Evolutionary conservation across 306 rosid genomes (phyloP), one percentile per base, ranked within the genome.

Genomic region (Corylus americana): DNA sequence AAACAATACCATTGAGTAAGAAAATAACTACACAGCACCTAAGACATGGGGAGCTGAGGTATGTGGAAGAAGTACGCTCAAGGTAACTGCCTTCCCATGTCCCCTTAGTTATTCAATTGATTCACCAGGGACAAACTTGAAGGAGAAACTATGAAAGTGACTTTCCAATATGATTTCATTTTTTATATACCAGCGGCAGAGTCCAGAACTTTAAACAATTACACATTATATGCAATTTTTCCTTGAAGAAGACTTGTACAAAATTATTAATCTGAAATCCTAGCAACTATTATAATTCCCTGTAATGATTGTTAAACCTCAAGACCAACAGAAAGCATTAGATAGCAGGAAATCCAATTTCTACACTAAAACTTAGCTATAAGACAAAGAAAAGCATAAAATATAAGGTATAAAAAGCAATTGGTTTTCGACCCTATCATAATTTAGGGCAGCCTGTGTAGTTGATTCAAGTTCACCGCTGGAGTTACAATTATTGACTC

Each of bases 1-100:
- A 13, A 51, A 72, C 8, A 47, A 72, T 68, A 58, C 49, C 42
- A 35, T 53, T 51, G 44, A 59, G 8, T 6, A 57, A 55, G 78
- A 42, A 70, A n/a, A 25, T 72, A 29, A 74, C 78, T 68, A 64
- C 16, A 76, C 54, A 9, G 45, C 37, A 51, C 54, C 31, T 16
- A 16, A 45, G n/a, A 72, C 72, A 66, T 45, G 44, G 51, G 55
- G 74, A 80, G 80, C 25, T 20, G 39, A 77, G 18, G 61, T 3
- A 39, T 31, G 42, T 68, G 55, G 63, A 82, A 79, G 58, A 79
- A 80, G 79, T 70, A 80, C 79, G 63, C 50, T 13, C 70, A 75
- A n/a, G 44, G 73, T 78, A 57, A 67, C 22, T 42, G 16, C 37
- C 55, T 64, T 50, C 67, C 79, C 73, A 31, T 5, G 27, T 49